Percentiles rank a stretch among this genome's conserved stretches.
These are phyloP conservation scores for Aspergillus candidus DNA, from an alignment of 2,329 filamentous ascomycete genomes.

Conservation along the genomic window DNA sequence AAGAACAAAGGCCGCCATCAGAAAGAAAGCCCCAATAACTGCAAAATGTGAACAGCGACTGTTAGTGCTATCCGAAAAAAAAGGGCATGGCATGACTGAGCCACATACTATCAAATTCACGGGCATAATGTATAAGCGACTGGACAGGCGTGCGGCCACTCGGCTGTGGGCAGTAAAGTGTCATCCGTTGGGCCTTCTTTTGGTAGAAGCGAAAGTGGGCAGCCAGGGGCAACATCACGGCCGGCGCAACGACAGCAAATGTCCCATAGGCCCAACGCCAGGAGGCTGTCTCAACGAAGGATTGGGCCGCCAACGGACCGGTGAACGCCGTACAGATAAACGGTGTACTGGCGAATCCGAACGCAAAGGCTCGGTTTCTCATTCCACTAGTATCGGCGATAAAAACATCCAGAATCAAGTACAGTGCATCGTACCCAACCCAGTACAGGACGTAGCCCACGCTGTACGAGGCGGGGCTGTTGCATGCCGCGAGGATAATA, in stretches of 20 bases:
- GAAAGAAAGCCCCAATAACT: conserved; percentile 55
- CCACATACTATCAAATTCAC: conserved; percentile 57
- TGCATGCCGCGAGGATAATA: conserved; percentile 58
- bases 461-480: conserved; percentile 56
- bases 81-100: conserved; percentile 36
- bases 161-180: conserved; percentile 43
- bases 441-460: conserved; percentile 59
- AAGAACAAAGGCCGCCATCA: conserved; percentile 56
- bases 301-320: conserved; percentile 48
- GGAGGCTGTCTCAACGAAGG: conserved; percentile 44
- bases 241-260: conserved; percentile 56
- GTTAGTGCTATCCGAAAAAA: conserved; percentile 31
- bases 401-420: conserved; percentile 54
- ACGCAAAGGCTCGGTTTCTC: conserved; percentile 55
- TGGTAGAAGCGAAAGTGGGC: conserved; percentile 52
- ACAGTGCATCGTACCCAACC: conserved; percentile 53
- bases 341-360: conserved; percentile 55
- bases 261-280: conserved; percentile 61
- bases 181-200: conserved; percentile 51
- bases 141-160: conserved; percentile 44
- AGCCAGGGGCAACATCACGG: conserved; percentile 52
- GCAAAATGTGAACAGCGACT: not conserved
- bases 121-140: conserved; percentile 48
- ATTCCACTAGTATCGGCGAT: conserved; percentile 59
- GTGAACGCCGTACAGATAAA: conserved; percentile 58